Base-by-base conservation (phyloP, 2,329 filamentous ascomycete genomes). In the Myriosclerotinia duriaeana region DNA sequence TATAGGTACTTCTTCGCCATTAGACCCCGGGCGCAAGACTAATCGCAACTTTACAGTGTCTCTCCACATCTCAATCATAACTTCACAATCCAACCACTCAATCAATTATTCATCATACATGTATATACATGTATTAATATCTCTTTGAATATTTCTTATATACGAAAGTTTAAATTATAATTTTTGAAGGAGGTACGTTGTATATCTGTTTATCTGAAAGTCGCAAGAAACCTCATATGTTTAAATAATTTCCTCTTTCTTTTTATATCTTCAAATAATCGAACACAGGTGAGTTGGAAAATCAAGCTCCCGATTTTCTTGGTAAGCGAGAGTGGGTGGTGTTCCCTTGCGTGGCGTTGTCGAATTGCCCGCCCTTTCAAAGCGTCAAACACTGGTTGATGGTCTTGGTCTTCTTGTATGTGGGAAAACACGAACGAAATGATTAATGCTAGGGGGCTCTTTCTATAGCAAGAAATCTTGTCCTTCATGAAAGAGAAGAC, bases 251-350 rank as follows among this genome's bases (percentile, higher is more conserved):
- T 15, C 34, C 22, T 46, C 30, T 34, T 34, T n/a, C 26, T n/a
- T 52, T 58, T 44, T 58, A 46, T 58, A 58, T 58, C 55, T 20
- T 58, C 40, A 58, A 20, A 58, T 38, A 34, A 7, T 58, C 26
- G 5, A 58, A 26, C 40, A 50, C 9, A 46, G 55, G 40, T 58
- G 40, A 58, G 55, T 58, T 14, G 14, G 17, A 46, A 58, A 44
- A n/a, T 58, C 26, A 5, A 30, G 48, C 20, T 46, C 55, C 11
- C n/a, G 22, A n/a, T 42, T 58, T 46, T 30, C 40, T 46, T 58
- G 22, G 26, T 58, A 58, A 58, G 55, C 55, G 55, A 58, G 40
- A 7, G 22, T 58, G 55, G 40, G 40, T 58, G 55, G 40, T n/a
- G 8, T 58, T 58, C 38, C 55, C 40, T 44, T 46, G 42, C 22